Evolutionary conservation across 2,329 filamentous ascomycete species (phyloP), one percentile per base, ranked within the genome.

Genomic region (Fusarium burgessii): DNA sequence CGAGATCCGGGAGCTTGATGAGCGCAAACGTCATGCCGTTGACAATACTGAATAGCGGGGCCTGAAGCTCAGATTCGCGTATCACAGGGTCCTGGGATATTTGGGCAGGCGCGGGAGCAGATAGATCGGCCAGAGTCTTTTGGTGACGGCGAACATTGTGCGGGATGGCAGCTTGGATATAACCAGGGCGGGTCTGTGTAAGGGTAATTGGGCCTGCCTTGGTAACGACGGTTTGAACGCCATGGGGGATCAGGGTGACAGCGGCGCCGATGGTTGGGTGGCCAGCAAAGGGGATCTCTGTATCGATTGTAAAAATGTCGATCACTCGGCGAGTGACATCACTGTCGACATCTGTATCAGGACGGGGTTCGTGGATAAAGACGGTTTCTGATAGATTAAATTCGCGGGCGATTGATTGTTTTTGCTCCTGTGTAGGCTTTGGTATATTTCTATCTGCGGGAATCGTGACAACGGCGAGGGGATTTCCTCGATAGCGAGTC

Each of bases 11-110:
- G 25, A 96, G 82, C 71, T 88, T 82, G 17, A 92, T 83, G 35
- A 93, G 85, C n/a, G 89, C 80, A 78, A 94, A 94, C 2, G 88
- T 88, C 90, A 95, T 92, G 50, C 92, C 93, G 46, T 88, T 89
- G 38, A 94, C 92, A 47, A 94, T 88, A 70, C 87, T 90, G 60
- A 90, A 85, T 20, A 88, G 75, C 17, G 87, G 85, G 12, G 85
- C 83, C 14, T 72, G 65, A 35, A 82, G 70, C 78, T 84, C 82
- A 7, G 79, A 79, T n/a, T 77, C 58, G 25, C 76, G 76, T 50
- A 84, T 77, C 7, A 65, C 66, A 1, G 68, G 45, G 32, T 80
- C 76, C 12, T 66, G 20, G 25, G 78, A 77, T 15, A 83, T 77
- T 23, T 77, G 71, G 17, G 65, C 66, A 59, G 74, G 57, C 15